Base-by-base conservation (phyloP, 352 stramenopile genomes). In the Aphanomyces invadans region DNA sequence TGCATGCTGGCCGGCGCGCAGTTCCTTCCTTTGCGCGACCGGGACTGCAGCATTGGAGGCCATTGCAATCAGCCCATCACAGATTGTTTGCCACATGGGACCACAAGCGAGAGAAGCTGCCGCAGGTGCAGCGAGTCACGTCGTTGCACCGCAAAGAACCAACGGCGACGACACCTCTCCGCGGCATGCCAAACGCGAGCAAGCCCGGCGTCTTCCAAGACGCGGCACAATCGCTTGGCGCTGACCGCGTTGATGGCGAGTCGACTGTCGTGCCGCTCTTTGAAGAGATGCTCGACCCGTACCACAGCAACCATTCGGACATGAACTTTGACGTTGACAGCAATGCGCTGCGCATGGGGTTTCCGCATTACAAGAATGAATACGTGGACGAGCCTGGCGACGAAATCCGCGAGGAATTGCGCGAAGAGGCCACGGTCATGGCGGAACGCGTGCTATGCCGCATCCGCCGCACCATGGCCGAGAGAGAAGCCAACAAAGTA, bases 381-480 rank as follows among this genome's bases (percentile, higher is more conserved):
- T 74, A 79, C 38, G 65, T 60, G 12, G 56, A 68, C 0, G 36
- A 82, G 0, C 66, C 76, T 23, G 29, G 63, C 2, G 71, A 76
- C 57, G 70, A 77, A 29, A 83, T 92, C 59, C 80, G 86, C n/a
- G 81, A 92, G 62, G 86, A 94, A 56, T 76, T 76, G 7, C 74
- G 86, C 48, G 72, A 73, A 19, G 76, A 83, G 28, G 83, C 86
- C 1, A 88, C 78, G 0, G 72, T 70, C 29, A 91, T 89, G 69
- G 83, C 86, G 25, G 86, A 94, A 74, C 73, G 76, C 42, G 87
- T 94, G 44, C 76, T 94, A 55, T 81, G 81, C 3, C 74, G 91
- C 46, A 55, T 94, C 42, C 83, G 86, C 11, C 81, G 91, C 69
- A 89, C 83, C 64, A 89, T 94, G 80, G 91, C 79, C 29, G 86